These are phyloP conservation scores for Dorcoceras hygrometricum DNA, from an alignment of 257 asterid species.

Conservation along the genomic window DNA sequence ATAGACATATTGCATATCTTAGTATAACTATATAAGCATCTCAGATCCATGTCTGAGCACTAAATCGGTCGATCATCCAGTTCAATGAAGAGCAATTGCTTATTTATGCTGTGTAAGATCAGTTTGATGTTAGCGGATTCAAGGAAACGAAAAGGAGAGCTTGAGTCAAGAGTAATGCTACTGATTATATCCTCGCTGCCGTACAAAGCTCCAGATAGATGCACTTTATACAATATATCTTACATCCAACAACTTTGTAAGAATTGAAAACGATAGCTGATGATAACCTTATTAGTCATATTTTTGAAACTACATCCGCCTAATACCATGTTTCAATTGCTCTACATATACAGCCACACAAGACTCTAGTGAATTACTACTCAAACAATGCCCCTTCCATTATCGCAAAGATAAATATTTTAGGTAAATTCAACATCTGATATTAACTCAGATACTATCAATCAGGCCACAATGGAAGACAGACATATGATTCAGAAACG, in stretches of 20 bases:
- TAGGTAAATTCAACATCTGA: too few species aligned
- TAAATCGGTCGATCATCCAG: not conserved
- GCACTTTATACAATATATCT: too few species aligned
- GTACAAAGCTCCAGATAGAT: too few species aligned
- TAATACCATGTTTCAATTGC: too few species aligned
- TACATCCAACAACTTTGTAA: not conserved
- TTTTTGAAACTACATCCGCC: too few species aligned
- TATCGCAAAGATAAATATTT: too few species aligned
- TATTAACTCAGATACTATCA: not conserved
- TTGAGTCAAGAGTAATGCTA: not conserved
- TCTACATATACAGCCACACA: too few species aligned
- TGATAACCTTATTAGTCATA: not conserved
- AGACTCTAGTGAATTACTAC: not conserved
- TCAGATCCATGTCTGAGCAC: constrained; percentile 4
- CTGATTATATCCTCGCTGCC: not conserved
- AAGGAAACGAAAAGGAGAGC: not conserved
- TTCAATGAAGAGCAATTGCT: not conserved
- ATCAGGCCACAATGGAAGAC: too few species aligned
- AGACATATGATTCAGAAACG: too few species aligned
- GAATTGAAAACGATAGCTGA: not conserved
- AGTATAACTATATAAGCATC: not conserved
- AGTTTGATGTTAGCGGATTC: not conserved
- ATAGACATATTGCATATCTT: not conserved
- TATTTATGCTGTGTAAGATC: not conserved
- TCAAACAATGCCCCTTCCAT: not conserved